These are phyloP conservation scores for Suhomyces canberraensis DNA, from an alignment of 805 yeast genomes.

Conservation along the genomic window DNA sequence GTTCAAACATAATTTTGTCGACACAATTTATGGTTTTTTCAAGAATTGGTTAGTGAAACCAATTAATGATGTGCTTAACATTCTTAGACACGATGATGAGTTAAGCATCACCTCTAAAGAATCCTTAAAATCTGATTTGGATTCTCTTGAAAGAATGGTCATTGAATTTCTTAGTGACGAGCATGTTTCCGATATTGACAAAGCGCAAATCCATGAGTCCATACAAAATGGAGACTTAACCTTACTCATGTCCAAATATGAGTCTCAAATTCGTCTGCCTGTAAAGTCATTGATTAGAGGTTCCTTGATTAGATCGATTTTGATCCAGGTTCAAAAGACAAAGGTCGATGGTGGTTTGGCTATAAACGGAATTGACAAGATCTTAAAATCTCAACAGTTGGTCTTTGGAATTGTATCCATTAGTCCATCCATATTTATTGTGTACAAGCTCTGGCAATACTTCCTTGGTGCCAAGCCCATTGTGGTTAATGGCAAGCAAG, in stretches of 20 bases:
- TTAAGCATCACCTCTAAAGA: conserved; percentile 78
- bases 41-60: conserved; percentile 85
- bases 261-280: conserved; percentile 68
- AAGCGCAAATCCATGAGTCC: conserved; percentile 38
- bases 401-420: conserved; percentile 93
- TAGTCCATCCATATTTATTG: conserved; percentile 67
- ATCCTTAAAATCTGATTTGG: conserved; percentile 72
- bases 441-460: conserved; percentile 47
- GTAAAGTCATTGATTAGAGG: conserved; percentile 63
- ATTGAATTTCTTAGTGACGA: conserved; percentile 55
- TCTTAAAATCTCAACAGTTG: conserved; percentile 85
- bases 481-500: conserved; percentile 28
- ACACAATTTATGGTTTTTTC: conserved; percentile 65
- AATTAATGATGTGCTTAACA: conserved; percentile 61
- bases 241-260: conserved; percentile 76
- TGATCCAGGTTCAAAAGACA: conserved; percentile 93
- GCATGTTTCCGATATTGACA: conserved; percentile 13
- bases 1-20: conserved; percentile 55
- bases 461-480: conserved; percentile 28
- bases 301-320: conserved; percentile 65
- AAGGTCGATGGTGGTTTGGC: conserved; percentile 95
- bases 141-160: conserved; percentile 85
- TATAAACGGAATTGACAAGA: conserved; percentile 82
- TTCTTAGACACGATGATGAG: conserved; percentile 82
- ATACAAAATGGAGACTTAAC: conserved; percentile 77